Conservation (phyloP, 495 filamentous ascomycete genomes). For the Lentithecium fluviatile region DNA sequence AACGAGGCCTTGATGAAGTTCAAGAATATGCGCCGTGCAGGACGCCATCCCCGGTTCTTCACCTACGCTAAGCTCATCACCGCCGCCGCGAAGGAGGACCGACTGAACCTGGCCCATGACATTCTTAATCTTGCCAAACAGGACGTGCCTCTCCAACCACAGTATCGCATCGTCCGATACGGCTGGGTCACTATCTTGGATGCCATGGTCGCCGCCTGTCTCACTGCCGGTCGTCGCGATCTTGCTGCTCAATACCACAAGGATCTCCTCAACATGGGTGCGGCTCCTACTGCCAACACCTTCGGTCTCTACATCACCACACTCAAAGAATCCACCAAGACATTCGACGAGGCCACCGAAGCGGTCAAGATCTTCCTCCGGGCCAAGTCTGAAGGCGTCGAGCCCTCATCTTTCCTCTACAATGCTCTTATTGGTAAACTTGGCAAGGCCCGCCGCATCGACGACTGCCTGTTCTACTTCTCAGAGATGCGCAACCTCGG, state of each 20-base stretch:
- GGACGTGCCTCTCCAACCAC: conserved; percentile 78
- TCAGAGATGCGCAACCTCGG: conserved; percentile 91
- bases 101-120: conserved; percentile 77
- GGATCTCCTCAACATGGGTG: conserved; percentile 82
- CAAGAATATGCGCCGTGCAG: conserved; percentile 86
- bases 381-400: conserved; percentile 88
- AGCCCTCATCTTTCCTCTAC: conserved; percentile 95
- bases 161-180: conserved; percentile 81
- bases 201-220: conserved; percentile 90
- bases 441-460: conserved; percentile 93
- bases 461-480: conserved; percentile 97
- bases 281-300: conserved; percentile 91
- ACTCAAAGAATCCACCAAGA: conserved; percentile 92
- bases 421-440: conserved; percentile 98
- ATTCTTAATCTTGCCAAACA: conserved; percentile 81
- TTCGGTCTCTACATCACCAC: conserved; percentile 98
- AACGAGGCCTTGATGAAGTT: conserved; percentile 80
- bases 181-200: conserved; percentile 95
- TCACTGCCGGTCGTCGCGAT: conserved; percentile 75
- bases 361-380: conserved; percentile 95
- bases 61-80: conserved; percentile 94
- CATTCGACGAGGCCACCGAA: conserved; percentile 94
- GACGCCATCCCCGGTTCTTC: conserved; percentile 89
- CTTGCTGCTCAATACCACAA: conserved; percentile 84
- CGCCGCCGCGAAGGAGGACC: conserved; percentile 77